Evolutionary conservation across 352 stramenopile genomes (phyloP).

Genomic region (Phytophthora boehmeriae): DNA sequence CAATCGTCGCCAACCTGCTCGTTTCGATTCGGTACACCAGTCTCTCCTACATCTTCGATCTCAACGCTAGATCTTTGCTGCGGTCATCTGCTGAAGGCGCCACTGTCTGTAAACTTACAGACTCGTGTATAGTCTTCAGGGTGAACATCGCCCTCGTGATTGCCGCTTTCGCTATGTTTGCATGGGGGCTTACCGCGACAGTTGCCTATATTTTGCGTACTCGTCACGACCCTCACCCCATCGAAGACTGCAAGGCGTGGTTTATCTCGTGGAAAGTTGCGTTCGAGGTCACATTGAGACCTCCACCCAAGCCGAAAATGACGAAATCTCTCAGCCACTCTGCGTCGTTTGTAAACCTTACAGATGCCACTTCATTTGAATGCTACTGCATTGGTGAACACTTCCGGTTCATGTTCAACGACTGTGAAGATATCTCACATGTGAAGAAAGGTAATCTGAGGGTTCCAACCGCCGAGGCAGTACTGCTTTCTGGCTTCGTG

Average conservation of each 20-base stretch:
- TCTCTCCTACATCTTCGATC: conserved; percentile 32
- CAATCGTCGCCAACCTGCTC: conserved; percentile 30
- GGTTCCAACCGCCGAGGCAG: conserved; percentile 27
- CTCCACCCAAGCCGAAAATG: conserved; percentile 25
- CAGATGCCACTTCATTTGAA: conserved; percentile 35
- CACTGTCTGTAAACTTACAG: conserved; percentile 35
- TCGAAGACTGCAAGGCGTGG: conserved; percentile 20
- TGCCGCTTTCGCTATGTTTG: conserved; percentile 29
- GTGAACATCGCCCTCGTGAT: conserved; percentile 37
- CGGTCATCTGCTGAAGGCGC: conserved; percentile 20
- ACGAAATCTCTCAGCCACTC: conserved; percentile 20
- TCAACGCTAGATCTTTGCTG: conserved; percentile 31
- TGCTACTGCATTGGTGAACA: conserved; percentile 41
- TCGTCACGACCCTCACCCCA: conserved; percentile 27
- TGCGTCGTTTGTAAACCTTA: conserved; percentile 26
- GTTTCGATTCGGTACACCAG: conserved; percentile 36
- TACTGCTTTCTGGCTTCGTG: conserved; percentile 37
- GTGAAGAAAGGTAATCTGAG: conserved; percentile 29
- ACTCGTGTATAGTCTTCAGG: conserved; percentile 39
- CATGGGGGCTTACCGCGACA: conserved; percentile 29
- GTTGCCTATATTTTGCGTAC: conserved; percentile 31
- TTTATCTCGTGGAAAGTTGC: conserved; percentile 34
- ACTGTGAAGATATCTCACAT: conserved; percentile 40
- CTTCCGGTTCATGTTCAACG: conserved; percentile 40
- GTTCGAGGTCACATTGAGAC: conserved; percentile 27